Base-by-base conservation (phyloP, 306 rosid species). In the Benincasa hispida region DNA sequence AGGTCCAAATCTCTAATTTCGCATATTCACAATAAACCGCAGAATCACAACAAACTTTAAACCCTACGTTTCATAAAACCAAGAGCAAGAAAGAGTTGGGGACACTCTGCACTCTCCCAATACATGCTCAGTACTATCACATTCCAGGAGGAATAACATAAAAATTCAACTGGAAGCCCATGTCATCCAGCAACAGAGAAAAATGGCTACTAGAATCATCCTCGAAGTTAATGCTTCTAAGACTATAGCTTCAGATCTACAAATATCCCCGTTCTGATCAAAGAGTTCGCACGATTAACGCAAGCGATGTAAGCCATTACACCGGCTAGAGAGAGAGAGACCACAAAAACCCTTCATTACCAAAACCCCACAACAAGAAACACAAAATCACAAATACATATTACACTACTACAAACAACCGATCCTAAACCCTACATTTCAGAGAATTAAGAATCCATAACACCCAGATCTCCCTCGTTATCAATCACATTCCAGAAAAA, bases 231-330 rank as follows among this genome's bases (percentile, higher is more conserved):
- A 56, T 35, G 27, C 28, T 24, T 58, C 62, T 62, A 78, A 58
- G 55, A 51, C 57, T 69, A 19, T 17, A 32, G 77, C 34, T 48
- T 78, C 88, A 87, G 90, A 87, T 87, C 90, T 87, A 63, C 45
- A 79, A 32, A 37, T 14, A 25, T 2, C 5, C 13, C 53, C 35
- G 4, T 57, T 41, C 2, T 8, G n/a, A 57, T 51, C 50, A 57
- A 17, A 74, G 77, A 48, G 28, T 50, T 8, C 8, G 7, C 3
- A 54, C 22, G 19, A 34, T 22, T 12, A 21, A 21, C 30, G 1
- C 13, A 8, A 75, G 51, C 14, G 19, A 56, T n/a, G 32, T 50
- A 55, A 51, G 6, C 2, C 25, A 50, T 11, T 12, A 14, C 42
- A 74, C 50, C 11, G 21, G n/a, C n/a, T n/a, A 17, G 14, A 9